Evolutionary conservation across 164 flowering plant species (phyloP).

Genomic region (Kalanchoe fedtschenkoi): DNA sequence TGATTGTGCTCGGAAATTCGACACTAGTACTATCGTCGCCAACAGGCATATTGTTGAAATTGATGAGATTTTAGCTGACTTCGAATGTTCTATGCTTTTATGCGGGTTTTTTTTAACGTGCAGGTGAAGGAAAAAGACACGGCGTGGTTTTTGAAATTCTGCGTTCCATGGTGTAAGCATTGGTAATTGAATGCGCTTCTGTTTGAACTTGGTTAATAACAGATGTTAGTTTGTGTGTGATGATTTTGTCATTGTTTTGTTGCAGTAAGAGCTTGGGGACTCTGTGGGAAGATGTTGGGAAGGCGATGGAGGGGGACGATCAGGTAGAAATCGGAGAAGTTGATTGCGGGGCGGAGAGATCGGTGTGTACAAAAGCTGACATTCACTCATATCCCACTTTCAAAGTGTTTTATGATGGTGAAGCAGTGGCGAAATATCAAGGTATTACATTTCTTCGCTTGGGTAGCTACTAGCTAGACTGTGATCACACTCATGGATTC

Average conservation of each 20-base stretch:
- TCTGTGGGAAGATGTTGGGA: conserved; percentile 88
- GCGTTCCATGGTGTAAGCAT: conserved; percentile 99
- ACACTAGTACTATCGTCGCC: no score
- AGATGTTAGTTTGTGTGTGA: neutral
- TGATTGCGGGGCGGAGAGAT: conserved; percentile 57
- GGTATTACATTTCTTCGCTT: conserved; percentile 38
- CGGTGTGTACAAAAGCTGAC: conserved; percentile 76
- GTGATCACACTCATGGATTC: no score
- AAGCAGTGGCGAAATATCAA: conserved; percentile 78
- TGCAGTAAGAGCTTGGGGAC: conserved; percentile 87
- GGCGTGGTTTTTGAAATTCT: conserved; percentile 87
- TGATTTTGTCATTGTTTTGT: conserved; percentile 9
- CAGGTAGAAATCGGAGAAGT: conserved; percentile 94
- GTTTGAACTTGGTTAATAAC: neutral
- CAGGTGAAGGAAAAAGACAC: conserved; percentile 97
- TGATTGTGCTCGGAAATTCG: no score
- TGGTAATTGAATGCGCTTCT: conserved; percentile 47
- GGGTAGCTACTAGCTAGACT: neutral
- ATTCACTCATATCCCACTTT: conserved; percentile 96
- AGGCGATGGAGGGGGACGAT: conserved; percentile 78
- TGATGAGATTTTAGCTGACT: no score
- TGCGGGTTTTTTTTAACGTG: conserved; percentile 10
- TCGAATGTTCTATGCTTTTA: neutral
- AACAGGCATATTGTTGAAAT: no score
- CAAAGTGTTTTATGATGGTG: conserved; percentile 90